Evolutionary conservation across 2,329 filamentous ascomycete species (phyloP), one percentile per base, ranked within the genome.

Genomic region (Pestalotiopsis sp.): DNA sequence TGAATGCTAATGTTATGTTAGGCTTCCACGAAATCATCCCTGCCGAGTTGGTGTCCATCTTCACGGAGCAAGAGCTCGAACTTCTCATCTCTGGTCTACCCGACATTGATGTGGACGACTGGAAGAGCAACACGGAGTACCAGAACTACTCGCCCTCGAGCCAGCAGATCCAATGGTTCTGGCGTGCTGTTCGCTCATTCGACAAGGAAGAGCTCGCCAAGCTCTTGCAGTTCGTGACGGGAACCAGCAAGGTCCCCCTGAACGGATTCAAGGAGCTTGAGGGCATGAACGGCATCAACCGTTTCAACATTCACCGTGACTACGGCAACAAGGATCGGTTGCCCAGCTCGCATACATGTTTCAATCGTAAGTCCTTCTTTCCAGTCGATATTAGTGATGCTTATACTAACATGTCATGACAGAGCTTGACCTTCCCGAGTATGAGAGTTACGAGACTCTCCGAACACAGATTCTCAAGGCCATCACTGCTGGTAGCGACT

Each of bases 181-280:
- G 96, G 96, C 92, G 97, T 76, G 96, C 96, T 31, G 90, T 99
- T 58, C 91, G 96, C 75, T 97, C 95, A 4, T 99, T 98, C 78
- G 97, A 98, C 84, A 98, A 98, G 83, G 97, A 99, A 83, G 97
- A 99, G 83, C 93, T 94, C 70, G 96, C 96, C 75, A 99, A 99
- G 82, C 85, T 99, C 71, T 87, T 99, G 59, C 96, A 99, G 78
- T 99, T 99, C 80, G 96, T 99, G 73, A 99, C 97, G 1, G 96
- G 96, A 79, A 99, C 97, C 20, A 97, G 93, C 80, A 99, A 99
- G 83, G 97, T 99, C 61, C 96, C 96, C 52, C 90, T 99, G 64
- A 99, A 99, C 75, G 96, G 96, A 13, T 99, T 99, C 87, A 98
- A 97, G 83, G 96, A 99, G 81, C 89, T 99, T 6, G 97, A 99